phyloP scores from a whole-genome alignment of 148 eudicot species.

The Euryodendron excelsum region DNA sequence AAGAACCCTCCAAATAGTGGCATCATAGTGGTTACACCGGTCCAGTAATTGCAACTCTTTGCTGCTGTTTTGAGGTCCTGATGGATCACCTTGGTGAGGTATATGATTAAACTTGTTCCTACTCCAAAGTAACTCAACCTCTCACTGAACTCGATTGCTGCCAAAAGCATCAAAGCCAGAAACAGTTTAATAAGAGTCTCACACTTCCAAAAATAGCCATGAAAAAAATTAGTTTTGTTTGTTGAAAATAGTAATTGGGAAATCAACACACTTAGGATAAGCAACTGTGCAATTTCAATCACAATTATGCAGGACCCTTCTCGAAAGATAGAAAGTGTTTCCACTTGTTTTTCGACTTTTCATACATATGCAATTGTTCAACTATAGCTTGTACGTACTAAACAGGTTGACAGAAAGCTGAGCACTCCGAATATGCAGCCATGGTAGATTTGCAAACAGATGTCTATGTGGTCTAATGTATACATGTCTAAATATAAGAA shows the following conservation, averaged over 20 bases:
- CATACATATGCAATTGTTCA: no score
- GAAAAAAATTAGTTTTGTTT: not conserved
- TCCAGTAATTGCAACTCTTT: slow-evolving; percentile 62
- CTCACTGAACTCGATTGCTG: slow-evolving; percentile 91
- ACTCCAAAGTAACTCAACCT: slow-evolving; percentile 81
- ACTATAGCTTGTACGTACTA: not conserved
- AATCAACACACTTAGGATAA: not conserved
- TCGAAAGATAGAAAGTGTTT: no score
- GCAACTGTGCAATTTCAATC: not conserved
- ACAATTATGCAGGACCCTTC: not conserved
- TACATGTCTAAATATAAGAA: no score
- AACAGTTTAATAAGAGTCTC: not conserved
- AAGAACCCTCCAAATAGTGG: slow-evolving; percentile 77
- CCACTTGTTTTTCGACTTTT: no score
- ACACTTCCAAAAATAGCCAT: not conserved
- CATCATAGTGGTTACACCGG: slow-evolving; percentile 75
- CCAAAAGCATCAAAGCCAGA: slow-evolving; percentile 4
- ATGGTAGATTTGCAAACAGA: no score
- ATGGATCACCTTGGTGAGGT: slow-evolving; percentile 69
- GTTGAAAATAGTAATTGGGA: not conserved
- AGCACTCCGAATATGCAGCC: no score
- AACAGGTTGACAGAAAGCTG: no score
- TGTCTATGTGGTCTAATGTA: no score
- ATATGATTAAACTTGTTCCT: slow-evolving; percentile 69
- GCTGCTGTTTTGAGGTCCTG: slow-evolving; percentile 77